A percentile compares a stretch with the other conserved stretches of the same genome.
phyloP scores from a whole-genome alignment of 2,329 filamentous ascomycete species.

The Curvularia eragrostidis region DNA sequence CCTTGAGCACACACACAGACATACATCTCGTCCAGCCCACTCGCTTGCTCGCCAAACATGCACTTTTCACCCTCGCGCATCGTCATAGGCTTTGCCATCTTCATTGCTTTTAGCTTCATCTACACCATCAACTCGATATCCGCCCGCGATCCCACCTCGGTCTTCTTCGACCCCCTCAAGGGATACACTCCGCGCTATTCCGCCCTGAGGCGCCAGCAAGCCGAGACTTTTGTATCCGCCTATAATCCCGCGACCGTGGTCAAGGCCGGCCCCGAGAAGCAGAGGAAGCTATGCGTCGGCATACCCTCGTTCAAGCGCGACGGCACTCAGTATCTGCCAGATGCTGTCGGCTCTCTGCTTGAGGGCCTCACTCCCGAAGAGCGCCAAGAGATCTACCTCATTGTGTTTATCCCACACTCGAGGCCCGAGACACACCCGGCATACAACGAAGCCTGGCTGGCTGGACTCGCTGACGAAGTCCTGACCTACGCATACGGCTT shows the following conservation, averaged over 20 bases:
- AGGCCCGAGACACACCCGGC: conserved; percentile 52
- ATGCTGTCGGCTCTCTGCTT: conserved; percentile 54
- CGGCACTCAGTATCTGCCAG: conserved; percentile 50
- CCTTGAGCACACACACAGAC: conserved; percentile 16
- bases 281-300: conserved; percentile 52
- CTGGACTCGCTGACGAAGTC: conserved; percentile 51
- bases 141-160: conserved; percentile 45
- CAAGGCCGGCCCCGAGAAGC: conserved; percentile 23
- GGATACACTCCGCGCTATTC: conserved; percentile 46
- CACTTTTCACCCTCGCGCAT: conserved; percentile 31
- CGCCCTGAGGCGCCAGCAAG: conserved; percentile 38
- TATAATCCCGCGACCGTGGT: conserved; percentile 29
- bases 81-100: conserved; percentile 25
- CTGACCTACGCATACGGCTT: conserved; percentile 50
- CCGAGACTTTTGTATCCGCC: conserved; percentile 35
- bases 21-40: not conserved
- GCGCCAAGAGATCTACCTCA: conserved; percentile 51
- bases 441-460: conserved; percentile 53
- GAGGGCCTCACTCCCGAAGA: conserved; percentile 53
- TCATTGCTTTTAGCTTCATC: conserved; percentile 27
- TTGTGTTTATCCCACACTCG: conserved; percentile 55
- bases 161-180: conserved; percentile 45
- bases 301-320: conserved; percentile 53
- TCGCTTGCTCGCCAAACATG: conserved; percentile 24
- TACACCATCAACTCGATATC: conserved; percentile 37